Base-by-base conservation (phyloP, 2,329 filamentous ascomycete species). In the Aspergillus sp. region DNA sequence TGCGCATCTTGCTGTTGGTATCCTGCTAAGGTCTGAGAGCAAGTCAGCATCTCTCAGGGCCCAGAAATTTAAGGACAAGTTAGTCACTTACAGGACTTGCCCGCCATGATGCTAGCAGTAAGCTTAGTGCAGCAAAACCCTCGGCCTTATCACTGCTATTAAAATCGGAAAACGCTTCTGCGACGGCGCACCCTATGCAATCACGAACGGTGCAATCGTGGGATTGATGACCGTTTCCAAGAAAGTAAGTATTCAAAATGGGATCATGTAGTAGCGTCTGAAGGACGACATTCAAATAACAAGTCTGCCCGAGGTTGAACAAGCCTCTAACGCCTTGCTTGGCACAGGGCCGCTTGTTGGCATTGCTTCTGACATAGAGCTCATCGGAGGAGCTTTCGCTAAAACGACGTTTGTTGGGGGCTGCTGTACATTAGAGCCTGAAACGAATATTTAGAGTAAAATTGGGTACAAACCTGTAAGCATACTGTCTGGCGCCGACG, bases 241-340 rank as follows among this genome's bases (percentile, higher is more conserved):
- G 82, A 65, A 95, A 97, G 67, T 88, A 97, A 56, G 91, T 90
- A 47, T 88, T 83, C 28, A 98, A 78, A 36, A 96, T 78, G 1
- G 91, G 91, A 61, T 97, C 96, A 70, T 96, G 91, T 43, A 97
- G 79, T 56, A 98, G 83, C 44, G 86, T 90, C 66, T 97, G 93
- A 11, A 98, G 76, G 38, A 97, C 90, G 28, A 96, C 91, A 57
- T 93, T 95, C 77, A 97, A 91, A 68, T 96, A 98, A 72, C 91
- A 98, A 8, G 93, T 97, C 46, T 94, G 90, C n/a, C 91, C 93
- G 64, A 95, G 91, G 61, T 97, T 98, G 68, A 95, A 96, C 48
- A 98, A 85, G 29, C 91, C 91, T 31, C 93, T 83, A 33, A 96
- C 80, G 7, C 93, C 91, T 53, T 86, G 90, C 12, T 89, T 90